A percentile compares a stretch with the other conserved stretches of the same genome.
Evolutionary conservation across 371 early-diverging fungal genomes (phyloP).

Genomic region (Apophysomyces variabilis): DNA sequence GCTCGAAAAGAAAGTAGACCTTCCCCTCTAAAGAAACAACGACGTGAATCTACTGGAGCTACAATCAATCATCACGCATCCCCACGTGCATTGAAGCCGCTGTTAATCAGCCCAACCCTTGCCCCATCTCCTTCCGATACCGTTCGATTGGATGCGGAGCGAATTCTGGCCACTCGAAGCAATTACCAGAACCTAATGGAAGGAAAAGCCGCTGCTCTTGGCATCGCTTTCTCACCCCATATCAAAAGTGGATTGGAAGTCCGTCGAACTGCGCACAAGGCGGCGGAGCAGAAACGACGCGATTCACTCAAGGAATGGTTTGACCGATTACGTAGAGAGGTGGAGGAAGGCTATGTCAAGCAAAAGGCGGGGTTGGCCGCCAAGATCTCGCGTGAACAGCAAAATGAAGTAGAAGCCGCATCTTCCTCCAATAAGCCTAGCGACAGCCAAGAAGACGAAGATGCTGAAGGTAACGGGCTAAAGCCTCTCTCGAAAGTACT

Average conservation of each 20-base stretch:
- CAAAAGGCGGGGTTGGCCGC: slow-evolving; percentile 30
- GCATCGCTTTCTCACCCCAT: slow-evolving; percentile 71
- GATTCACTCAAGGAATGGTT: slow-evolving; percentile 88
- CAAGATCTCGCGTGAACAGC: slow-evolving; percentile 33
- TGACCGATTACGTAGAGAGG: slow-evolving; percentile 71
- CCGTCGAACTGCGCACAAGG: slow-evolving; percentile 83
- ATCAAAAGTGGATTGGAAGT: slow-evolving; percentile 76
- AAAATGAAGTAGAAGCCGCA: slow-evolving; percentile 18
- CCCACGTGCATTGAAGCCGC: slow-evolving; percentile 49
- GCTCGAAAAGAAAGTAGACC: not conserved
- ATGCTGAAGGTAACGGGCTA: slow-evolving; percentile 14
- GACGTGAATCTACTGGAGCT: slow-evolving; percentile 22
- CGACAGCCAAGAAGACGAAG: slow-evolving; percentile 14
- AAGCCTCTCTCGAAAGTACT: slow-evolving; percentile 57
- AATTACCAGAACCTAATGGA: slow-evolving; percentile 88
- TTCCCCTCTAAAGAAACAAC: slow-evolving; percentile 24
- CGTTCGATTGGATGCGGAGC: slow-evolving; percentile 40
- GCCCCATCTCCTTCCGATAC: slow-evolving; percentile 24
- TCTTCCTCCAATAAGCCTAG: slow-evolving; percentile 7
- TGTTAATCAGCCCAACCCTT: slow-evolving; percentile 49
- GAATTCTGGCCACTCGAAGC: slow-evolving; percentile 73
- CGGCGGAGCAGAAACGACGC: slow-evolving; percentile 94
- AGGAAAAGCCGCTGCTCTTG: slow-evolving; percentile 77
- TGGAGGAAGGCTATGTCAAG: slow-evolving; percentile 69
- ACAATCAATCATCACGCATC: slow-evolving; percentile 26